Base-by-base conservation (phyloP, 331 rosid species). In the Erythrophleum ivorense region DNA sequence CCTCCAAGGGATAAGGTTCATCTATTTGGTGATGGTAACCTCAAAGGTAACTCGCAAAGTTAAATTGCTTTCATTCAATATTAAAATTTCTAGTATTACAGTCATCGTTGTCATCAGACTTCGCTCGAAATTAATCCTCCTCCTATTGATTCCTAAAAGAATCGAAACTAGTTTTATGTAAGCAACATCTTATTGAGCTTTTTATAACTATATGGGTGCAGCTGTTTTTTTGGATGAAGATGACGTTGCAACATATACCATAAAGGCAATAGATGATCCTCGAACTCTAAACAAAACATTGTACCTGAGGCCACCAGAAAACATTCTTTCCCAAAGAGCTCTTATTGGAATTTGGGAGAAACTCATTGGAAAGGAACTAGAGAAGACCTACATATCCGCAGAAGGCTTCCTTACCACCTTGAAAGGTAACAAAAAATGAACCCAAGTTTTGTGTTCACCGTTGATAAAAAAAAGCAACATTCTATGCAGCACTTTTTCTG, bases 261-360 rank as follows among this genome's bases (percentile, higher is more conserved):
- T 90, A 45, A 93, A 90, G 75, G 57, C 93, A 74, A 87, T 90
- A 55, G 93, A 91, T 12, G 97, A 93, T 78, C 92, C 92, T 3
- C 78, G 94, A 77, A 93, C 97, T 2, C 50, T 86, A 59, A 93
- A 93, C 92, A 93, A 93, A 81, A 89, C 94, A 2, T 24, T 93
- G 7, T 91, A 91, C 50, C 84, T 93, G 60, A 82, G 91, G 80
- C 94, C 97, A 41, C 87, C 85, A 15, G 85, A 89, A 18, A 93
- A 89, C 87, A 78, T 88, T 63, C 92, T 93, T 36, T 78, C 91
- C 29, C 97, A 93, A 29, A 66, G 83, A 64, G 84, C 90, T 71
- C 69, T 93, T 19, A 86, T 88, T 24, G 81, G 52, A 34, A 91
- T 74, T 31, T 93, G 97, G 97, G 97, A 93, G 79, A 77, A 77